These are phyloP conservation scores for Globisporangium solare DNA, from an alignment of 352 stramenopile species.

Conservation along the genomic window DNA sequence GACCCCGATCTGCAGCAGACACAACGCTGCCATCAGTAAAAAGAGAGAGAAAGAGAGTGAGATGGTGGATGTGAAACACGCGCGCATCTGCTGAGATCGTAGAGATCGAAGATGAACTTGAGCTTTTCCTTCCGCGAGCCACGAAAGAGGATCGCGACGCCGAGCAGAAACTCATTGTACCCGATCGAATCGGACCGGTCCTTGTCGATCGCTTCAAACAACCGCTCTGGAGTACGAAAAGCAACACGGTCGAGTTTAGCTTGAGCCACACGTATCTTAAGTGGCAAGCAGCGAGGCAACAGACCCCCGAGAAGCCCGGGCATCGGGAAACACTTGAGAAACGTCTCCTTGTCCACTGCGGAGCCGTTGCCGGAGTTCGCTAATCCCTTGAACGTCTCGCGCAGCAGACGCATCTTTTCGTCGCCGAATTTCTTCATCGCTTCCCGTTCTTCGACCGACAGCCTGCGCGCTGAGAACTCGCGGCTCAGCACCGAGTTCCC, in stretches of 20 bases:
- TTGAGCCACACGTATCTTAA: not conserved
- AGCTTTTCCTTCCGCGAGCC: slow-evolving; percentile 89
- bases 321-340: slow-evolving; percentile 92
- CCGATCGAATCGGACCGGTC: slow-evolving; percentile 83
- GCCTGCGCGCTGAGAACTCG: slow-evolving; percentile 44
- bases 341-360: slow-evolving; percentile 90
- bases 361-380: slow-evolving; percentile 54
- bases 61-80: slow-evolving; percentile 6
- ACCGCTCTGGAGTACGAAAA: slow-evolving; percentile 42
- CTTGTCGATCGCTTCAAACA: slow-evolving; percentile 92
- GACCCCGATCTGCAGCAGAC: slow-evolving; percentile 55
- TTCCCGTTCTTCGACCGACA: slow-evolving; percentile 53
- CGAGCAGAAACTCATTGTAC: slow-evolving; percentile 92
- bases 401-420: slow-evolving; percentile 72
- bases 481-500: slow-evolving; percentile 56
- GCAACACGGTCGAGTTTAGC: not conserved
- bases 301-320: slow-evolving; percentile 82
- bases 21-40: slow-evolving; percentile 17
- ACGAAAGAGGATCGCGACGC: slow-evolving; percentile 80
- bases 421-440: slow-evolving; percentile 75
- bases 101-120: slow-evolving; percentile 92
- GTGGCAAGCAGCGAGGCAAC: not conserved
- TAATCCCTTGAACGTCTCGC: slow-evolving; percentile 77
- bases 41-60: slow-evolving; percentile 13
- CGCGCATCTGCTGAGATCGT: slow-evolving; percentile 81